phyloP scores from a whole-genome alignment of 148 eudicot genomes.

The Rheum nobile region DNA sequence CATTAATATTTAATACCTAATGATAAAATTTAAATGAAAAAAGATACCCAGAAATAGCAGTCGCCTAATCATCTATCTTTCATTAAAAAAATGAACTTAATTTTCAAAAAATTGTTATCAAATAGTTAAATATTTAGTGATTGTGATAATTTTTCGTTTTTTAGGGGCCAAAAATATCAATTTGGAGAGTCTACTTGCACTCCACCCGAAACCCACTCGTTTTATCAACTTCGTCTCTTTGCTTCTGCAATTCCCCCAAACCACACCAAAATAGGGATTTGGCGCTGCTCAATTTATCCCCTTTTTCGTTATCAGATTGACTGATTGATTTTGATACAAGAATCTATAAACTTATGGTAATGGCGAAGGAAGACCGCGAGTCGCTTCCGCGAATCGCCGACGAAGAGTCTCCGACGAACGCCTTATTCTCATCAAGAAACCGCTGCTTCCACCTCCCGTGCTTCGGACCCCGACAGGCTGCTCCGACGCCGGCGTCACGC shows the following conservation, averaged over 20 bases:
- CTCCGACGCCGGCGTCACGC: neutral
- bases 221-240: neutral
- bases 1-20: neutral
- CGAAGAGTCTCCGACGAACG: neutral
- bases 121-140: neutral
- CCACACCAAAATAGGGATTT: neutral
- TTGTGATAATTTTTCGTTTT: neutral
- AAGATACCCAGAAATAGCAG: neutral
- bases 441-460: conserved; percentile 9
- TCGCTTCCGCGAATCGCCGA: neutral
- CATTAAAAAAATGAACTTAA: neutral
- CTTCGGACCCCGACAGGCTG: neutral
- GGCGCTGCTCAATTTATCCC: neutral
- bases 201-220: neutral
- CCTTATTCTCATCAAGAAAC: neutral
- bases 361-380: neutral
- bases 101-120: neutral
- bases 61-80: neutral
- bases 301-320: neutral
- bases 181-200: neutral
- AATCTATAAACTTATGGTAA: neutral
- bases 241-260: neutral
- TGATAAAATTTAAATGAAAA: too few relatives aligned
- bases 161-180: neutral
- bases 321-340: neutral